Evolutionary conservation across 1,284 basidiomycete species (phyloP), one percentile per base, ranked within the genome.

Genomic region (Ustilago vetiveriae): DNA sequence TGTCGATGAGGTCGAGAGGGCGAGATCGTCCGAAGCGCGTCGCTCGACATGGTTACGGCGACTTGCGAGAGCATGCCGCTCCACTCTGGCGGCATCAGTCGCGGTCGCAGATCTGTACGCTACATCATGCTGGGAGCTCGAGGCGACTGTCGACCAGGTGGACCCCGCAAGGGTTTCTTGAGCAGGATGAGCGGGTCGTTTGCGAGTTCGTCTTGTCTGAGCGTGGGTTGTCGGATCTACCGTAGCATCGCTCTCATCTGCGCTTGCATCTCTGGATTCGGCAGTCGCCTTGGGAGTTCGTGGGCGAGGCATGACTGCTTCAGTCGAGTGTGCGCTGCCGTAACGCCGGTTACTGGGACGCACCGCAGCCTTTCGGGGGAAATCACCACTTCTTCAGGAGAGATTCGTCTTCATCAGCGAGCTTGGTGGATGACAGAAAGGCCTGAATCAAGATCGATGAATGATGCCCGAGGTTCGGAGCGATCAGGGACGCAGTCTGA

Each of bases 231-330:
- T 21, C 7, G 36, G 49, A 23, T 64, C 53, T 22, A 51, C 6
- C 3, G 43, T 48, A 16, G 54, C 45, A 49, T 64, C 60, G 24
- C 54, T 57, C 7, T 64, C 60, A 11, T 64, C 53, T 11, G 44
- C 54, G 21, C 54, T 64, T n/a, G 36, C 45, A 22, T 56, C 45
- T 22, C 49, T 49, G 16, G 53, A 64, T 5, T 29, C 49, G 36
- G 24, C 24, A 23, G 27, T 29, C 11, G 30, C 24, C 42, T 52
- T 57, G 3, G 44, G 45, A 11, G 53, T 42, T 17, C 49, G 46
- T 4, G 49, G 40, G n/a, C 44, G 49, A 22, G 60, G 49, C 60
- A 64, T 64, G 29, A 7, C n/a, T 45, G 54, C 17, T 17, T 13
- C 6, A 16, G 33, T 38, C 26, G 1, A 19, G 10, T 17, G 27